A percentile compares a stretch with the other conserved stretches of the same genome.
Conservation (phyloP, 345 rosid species). For the Trapa incisa region DNA sequence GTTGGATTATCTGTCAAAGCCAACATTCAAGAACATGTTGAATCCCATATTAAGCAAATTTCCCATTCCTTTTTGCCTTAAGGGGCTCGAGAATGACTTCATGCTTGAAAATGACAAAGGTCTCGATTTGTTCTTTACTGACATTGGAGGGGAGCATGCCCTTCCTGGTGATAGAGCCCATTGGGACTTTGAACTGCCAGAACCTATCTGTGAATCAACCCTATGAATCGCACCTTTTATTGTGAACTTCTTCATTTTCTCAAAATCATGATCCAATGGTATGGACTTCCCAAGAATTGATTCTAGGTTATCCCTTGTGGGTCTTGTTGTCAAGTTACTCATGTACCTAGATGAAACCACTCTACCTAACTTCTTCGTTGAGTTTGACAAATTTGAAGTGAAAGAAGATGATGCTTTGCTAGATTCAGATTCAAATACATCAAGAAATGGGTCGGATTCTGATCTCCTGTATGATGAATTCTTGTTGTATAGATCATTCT, state of each 20-base stretch:
- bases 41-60: conserved; percentile 54
- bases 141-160: conserved; percentile 41
- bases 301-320: conserved; percentile 18
- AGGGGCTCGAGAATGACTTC: conserved; percentile 50
- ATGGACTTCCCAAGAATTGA: conserved; percentile 15
- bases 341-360: conserved; percentile 50
- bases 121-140: conserved; percentile 42
- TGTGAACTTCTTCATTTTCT: conserved; percentile 22
- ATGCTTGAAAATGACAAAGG: conserved; percentile 37
- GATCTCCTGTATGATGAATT: conserved; percentile 13
- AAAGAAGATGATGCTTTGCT: conserved; percentile 26
- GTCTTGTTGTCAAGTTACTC: conserved; percentile 23
- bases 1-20: conserved; percentile 45
- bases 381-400: conserved; percentile 13
- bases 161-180: conserved; percentile 87
- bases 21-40: conserved; percentile 39
- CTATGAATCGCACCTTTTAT: conserved; percentile 40
- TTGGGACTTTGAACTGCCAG: conserved; percentile 43
- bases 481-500: conserved; percentile 21
- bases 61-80: conserved; percentile 46
- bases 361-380: conserved; percentile 28
- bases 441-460: conserved; percentile 17
- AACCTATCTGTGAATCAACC: conserved; percentile 40
- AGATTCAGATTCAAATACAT: conserved; percentile 24
- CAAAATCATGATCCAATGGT: conserved; percentile 25